Evolutionary conservation across 768 basidiomycete species (phyloP).

Genomic region (Lentinula edodes): DNA sequence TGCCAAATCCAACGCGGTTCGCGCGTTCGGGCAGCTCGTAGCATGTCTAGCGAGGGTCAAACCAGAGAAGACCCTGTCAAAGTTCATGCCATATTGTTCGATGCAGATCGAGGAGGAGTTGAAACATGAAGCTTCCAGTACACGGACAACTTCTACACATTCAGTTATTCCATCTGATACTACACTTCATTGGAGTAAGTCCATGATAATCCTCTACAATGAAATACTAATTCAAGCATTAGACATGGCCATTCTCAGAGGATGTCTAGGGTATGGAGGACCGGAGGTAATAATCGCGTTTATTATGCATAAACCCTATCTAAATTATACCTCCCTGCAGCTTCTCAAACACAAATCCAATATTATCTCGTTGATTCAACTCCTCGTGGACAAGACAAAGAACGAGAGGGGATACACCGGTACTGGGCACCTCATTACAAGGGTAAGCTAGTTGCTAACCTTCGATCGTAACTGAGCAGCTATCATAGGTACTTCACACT

Average conservation of each 20-base stretch:
- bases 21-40: conserved; percentile 85
- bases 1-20: conserved; percentile 85
- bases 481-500: conserved; percentile 46
- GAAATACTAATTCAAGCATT: background rate
- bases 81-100: conserved; percentile 75
- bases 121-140: conserved; percentile 84
- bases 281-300: conserved; percentile 38
- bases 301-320: background rate
- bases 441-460: conserved; percentile 27
- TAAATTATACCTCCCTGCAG: conserved; percentile 25
- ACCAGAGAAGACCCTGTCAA: conserved; percentile 69
- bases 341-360: conserved; percentile 64
- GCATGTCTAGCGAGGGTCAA: conserved; percentile 76
- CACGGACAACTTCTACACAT: conserved; percentile 73
- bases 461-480: background rate
- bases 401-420: conserved; percentile 86
- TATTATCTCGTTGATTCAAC: conserved; percentile 53
- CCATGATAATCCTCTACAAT: background rate
- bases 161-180: conserved; percentile 77
- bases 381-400: conserved; percentile 76
- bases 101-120: conserved; percentile 79
- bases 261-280: conserved; percentile 75
- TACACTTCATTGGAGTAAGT: conserved; percentile 88
- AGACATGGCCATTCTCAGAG: conserved; percentile 82
- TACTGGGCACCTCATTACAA: conserved; percentile 70